Evolutionary conservation across 2,329 filamentous ascomycete genomes (phyloP), one percentile per base, ranked within the genome.

Genomic region (Calonectria hawksworthii): DNA sequence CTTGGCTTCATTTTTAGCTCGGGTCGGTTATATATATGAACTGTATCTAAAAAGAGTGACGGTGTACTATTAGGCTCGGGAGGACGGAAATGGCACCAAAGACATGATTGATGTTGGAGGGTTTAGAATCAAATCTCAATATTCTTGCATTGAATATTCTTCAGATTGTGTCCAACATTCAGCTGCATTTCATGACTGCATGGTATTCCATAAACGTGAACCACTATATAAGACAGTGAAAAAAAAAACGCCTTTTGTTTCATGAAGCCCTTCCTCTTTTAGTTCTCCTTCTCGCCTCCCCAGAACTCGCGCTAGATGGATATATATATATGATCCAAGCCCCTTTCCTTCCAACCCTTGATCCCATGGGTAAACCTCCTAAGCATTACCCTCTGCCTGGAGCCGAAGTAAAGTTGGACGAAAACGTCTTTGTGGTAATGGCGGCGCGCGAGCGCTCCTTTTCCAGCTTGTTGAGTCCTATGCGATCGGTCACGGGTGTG

Each of bases 401-500:
- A 9, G 90, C 90, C 2, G 88, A 86, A 3, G 88, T 84, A 1
- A 85, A 81, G 38, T 85, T 88, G 0, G 89, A 88, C 2, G 88
- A 90, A 75, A 91, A 91, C 0, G 89, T 89, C 75, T 85, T 86
- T 21, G 85, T 90, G 7, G 88, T 89, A 34, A 87, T 84, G 8
- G 87, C 86, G 2, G 87, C 87, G 70, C 85, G 86, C 8, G 87
- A 84, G 50, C 89, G 86, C 79, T 92, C 90, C 84, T 89, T 91
- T 74, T 92, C 89, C 52, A 92, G 83, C 83, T 86, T 90, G 3
- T 85, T 84, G 71, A 92, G 81, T 0, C 96, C 96, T 16, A 94
- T 94, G 70, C 94, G 92, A 83, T 98, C 96, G 0, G 96, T 98
- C 23, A 98, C 92, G 0, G 95, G 95, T 4, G 95, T 96, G 0